Evolutionary conservation across 495 filamentous ascomycete species (phyloP), one percentile per base, ranked within the genome.

Genomic region (Penicillium odoratum): DNA sequence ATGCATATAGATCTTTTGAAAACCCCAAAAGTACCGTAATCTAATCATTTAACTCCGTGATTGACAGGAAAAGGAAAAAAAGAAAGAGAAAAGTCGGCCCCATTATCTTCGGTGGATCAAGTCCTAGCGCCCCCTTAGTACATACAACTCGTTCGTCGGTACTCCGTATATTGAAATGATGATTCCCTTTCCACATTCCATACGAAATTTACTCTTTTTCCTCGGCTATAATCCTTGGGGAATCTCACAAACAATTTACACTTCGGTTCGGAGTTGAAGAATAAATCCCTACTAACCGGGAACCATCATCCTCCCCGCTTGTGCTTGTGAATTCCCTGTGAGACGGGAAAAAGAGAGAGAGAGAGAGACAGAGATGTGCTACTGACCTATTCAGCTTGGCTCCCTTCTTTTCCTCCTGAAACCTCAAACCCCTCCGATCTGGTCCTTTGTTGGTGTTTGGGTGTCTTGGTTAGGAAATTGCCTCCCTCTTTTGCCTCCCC

Each of bases 81-180:
- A 33, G 13, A 36, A 58, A 31, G 59, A 51, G 47, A 9, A 16
- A n/a, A 18, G 28, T 48, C 43, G 59, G 47, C 43, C 52, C 56
- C 55, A 55, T 62, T 51, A 13, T 53, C 21, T 21, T 21, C 21
- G 13, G 62, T 65, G 62, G 62, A 65, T 62, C 62, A 21, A 21
- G 8, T 13, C 51, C 45, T 59, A 58, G 62, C 43, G 61, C 42
- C 40, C 44, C 38, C 21, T 46, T 40, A 40, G 38, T 40, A 40
- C n/a, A 5, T 40, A 40, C 38, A 15, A 40, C 15, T 40, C 38
- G 15, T 40, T 40, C 13, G 38, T 40, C 21, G 21, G 21, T 21
- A 21, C 21, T 40, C 21, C 1, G 21, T 21, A 21, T 2, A 21
- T 21, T 21, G 21, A 21, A 21, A 21, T 21, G 21, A 21, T 21